Conservation (phyloP, 176 grass and related monocot genomes). For the Oryza punctata region DNA sequence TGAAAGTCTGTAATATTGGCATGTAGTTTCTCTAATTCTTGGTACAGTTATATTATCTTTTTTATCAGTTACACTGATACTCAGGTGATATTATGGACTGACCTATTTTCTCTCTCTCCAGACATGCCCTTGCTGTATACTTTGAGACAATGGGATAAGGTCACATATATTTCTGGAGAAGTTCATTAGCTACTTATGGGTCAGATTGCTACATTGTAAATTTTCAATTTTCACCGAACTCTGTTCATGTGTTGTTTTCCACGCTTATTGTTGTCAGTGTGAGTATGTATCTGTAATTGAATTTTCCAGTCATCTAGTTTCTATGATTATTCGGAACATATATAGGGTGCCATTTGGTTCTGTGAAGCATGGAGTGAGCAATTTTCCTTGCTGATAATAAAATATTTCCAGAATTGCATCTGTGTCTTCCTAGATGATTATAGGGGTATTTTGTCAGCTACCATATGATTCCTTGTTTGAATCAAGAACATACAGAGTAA, state of each 20-base stretch:
- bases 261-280: constrained; percentile 31
- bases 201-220: constrained; percentile 33
- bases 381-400: constrained; percentile 29
- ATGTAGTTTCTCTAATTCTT: background rate
- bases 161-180: constrained; percentile 14
- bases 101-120: constrained; percentile 38
- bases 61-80: background rate
- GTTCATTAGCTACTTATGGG: constrained; percentile 10
- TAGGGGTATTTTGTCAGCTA: background rate
- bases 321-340: constrained; percentile 22
- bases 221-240: background rate
- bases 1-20: background rate
- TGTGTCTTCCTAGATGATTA: background rate
- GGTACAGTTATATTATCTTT: constrained; percentile 10
- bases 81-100: constrained; percentile 7
- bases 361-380: constrained; percentile 29
- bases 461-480: background rate
- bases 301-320: constrained; percentile 24
- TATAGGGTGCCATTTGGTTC: constrained; percentile 22
- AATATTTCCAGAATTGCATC: background rate
- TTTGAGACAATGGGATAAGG: constrained; percentile 30
- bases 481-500: background rate
- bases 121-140: constrained; percentile 58
- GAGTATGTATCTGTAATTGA: constrained; percentile 41
- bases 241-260: constrained; percentile 14